Evolutionary conservation across 2,329 filamentous ascomycete genomes (phyloP), one percentile per base, ranked within the genome.

Genomic region (Lomentospora prolificans): DNA sequence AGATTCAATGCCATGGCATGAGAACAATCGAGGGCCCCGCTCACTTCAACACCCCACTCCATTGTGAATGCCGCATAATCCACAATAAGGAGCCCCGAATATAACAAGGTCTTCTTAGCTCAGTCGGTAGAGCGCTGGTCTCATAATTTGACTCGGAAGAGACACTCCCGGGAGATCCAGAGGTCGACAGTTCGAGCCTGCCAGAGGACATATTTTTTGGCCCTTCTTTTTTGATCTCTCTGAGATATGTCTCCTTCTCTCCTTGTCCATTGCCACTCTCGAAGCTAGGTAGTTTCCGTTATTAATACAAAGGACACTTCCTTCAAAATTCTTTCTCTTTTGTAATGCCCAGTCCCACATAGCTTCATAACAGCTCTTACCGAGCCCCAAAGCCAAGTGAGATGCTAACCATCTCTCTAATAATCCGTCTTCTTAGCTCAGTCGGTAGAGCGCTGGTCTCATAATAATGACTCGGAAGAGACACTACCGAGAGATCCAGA

Each of bases 401-500:
- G n/a, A n/a, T n/a, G 30, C 30, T 33, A 33, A 33, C 30, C 6
- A 33, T 33, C 30, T 33, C 30, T 6, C 30, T 12, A 7, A 6
- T 33, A 6, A 33, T 7, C 30, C 14, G 41, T 46, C 41, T 46
- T 46, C 41, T 46, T 46, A 46, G 41, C 41, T 46, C 41, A 46
- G 41, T 46, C 17, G 41, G 30, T 33, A 33, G 30, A 33, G 30
- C 30, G 30, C 30, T 33, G 30, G 30, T 33, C 30, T 33, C 30
- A 46, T 46, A 46, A 46, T 17, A n/a, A 17, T 46, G 41, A 46
- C 41, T 46, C 41, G 41, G 19, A 46, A 46, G 41, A 46, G 41
- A 46, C 41, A 46, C 41, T 46, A 17, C 41, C 41, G 41, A 46
- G 41, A 46, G 14, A 46, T 46, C 41, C 41, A 46, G 41, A 46